phyloP scores from a whole-genome alignment of 2,329 filamentous ascomycete genomes.

The Pseudopithomyces maydicus region DNA sequence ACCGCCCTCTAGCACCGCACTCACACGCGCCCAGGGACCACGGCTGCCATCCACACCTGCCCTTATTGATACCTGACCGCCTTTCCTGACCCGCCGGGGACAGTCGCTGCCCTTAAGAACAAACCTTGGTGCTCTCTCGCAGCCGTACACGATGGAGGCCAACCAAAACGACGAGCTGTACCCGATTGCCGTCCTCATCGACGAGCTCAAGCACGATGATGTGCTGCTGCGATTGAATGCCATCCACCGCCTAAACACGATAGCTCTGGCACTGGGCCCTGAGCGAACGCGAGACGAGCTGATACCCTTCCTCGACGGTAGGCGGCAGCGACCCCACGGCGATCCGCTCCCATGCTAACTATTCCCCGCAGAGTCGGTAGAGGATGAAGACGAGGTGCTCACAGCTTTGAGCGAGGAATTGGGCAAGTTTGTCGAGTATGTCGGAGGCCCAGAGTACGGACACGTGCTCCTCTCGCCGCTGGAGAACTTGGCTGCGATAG shows the following conservation, averaged over 20 bases:
- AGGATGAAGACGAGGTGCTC: conserved; percentile 98
- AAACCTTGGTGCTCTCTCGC: conserved; percentile 21
- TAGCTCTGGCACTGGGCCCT: conserved; percentile 91
- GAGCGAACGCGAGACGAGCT: conserved; percentile 98
- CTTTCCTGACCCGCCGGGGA: conserved; percentile 18
- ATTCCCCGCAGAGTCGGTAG: conserved; percentile 79
- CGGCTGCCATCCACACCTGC: not conserved
- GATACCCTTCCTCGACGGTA: conserved; percentile 98
- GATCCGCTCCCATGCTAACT: conserved; percentile 39
- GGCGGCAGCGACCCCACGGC: conserved; percentile 19
- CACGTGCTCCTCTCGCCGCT: conserved; percentile 96
- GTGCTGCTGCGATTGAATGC: conserved; percentile 97
- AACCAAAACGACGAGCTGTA: conserved; percentile 98
- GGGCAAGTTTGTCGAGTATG: conserved; percentile 95
- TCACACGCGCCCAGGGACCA: conserved; percentile 21
- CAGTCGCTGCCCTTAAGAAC: conserved; percentile 24
- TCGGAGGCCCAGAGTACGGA: conserved; percentile 89
- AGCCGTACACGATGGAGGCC: conserved; percentile 72
- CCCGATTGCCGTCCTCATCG: conserved; percentile 98
- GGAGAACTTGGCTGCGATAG: conserved; percentile 97
- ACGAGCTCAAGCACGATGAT: conserved; percentile 99
- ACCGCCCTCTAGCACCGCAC: conserved; percentile 27
- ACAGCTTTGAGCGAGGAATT: conserved; percentile 97
- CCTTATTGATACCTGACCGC: conserved; percentile 19
- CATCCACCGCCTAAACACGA: conserved; percentile 96